Conservation (phyloP, 1,284 basidiomycete species). For the Athelia sp. region DNA sequence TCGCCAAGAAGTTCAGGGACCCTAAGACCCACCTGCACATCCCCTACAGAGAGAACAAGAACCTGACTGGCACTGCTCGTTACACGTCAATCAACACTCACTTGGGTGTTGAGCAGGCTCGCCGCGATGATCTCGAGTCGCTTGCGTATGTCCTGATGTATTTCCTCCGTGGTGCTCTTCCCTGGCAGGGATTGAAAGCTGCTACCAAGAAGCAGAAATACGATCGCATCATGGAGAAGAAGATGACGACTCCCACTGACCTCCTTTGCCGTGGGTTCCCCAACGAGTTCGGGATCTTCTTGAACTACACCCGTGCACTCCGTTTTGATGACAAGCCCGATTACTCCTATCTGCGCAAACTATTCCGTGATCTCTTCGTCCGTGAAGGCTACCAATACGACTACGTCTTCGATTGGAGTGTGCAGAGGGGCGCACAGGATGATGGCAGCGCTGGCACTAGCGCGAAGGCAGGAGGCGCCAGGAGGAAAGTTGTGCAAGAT, state of each 20-base stretch:
- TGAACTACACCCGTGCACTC: conserved; percentile 95
- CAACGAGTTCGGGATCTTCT: conserved; percentile 96
- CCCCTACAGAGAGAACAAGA: conserved; percentile 99
- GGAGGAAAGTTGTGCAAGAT: conserved; percentile 71
- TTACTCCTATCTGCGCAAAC: conserved; percentile 96
- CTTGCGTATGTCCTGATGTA: conserved; percentile 98
- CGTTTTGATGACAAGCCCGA: conserved; percentile 98
- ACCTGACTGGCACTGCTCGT: conserved; percentile 95
- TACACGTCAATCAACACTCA: conserved; percentile 99
- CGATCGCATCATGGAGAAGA: conserved; percentile 99
- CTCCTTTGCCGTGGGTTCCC: conserved; percentile 95
- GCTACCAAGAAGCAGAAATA: conserved; percentile 99
- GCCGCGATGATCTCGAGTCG: conserved; percentile 94
- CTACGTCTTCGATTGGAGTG: conserved; percentile 97
- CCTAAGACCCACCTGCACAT: conserved; percentile 99
- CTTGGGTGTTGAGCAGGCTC: conserved; percentile 94
- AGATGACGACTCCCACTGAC: conserved; percentile 98
- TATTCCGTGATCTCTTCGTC: conserved; percentile 96
- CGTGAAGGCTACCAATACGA: conserved; percentile 98
- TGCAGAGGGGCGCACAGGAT: conserved; percentile 72
- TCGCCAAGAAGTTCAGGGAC: conserved; percentile 99
- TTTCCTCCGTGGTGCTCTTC: conserved; percentile 93
- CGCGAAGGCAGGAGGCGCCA: conserved; percentile 49
- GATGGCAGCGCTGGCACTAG: conserved; percentile 53
- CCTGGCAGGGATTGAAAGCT: conserved; percentile 97